phyloP scores from a whole-genome alignment of 306 rosid genomes.

The Citrullus amarus region DNA sequence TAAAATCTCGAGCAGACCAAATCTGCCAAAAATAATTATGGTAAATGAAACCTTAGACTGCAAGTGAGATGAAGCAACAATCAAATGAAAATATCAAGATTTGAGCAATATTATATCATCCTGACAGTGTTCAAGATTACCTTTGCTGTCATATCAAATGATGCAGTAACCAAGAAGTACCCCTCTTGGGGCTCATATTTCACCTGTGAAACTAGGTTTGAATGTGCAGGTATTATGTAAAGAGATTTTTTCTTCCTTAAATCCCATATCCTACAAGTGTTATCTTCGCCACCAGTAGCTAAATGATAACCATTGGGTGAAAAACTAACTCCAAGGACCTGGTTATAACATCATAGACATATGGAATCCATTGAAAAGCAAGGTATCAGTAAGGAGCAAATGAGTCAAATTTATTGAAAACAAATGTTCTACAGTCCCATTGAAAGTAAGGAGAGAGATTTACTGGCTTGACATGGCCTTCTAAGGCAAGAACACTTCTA shows the following conservation, averaged over 20 bases:
- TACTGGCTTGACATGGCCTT: conserved; percentile 93
- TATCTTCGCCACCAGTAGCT: conserved; percentile 89
- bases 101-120: background rate
- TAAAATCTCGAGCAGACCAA: conserved; percentile 93
- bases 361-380: background rate
- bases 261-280: conserved; percentile 91
- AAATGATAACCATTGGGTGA: conserved; percentile 85
- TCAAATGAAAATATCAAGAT: background rate
- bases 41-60: background rate
- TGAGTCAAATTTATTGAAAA: background rate
- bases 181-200: conserved; percentile 95
- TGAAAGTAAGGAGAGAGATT: conserved; percentile 14
- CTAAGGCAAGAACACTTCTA: conserved; percentile 79
- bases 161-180: conserved; percentile 84
- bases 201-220: conserved; percentile 84
- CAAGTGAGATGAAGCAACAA: background rate
- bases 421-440: background rate
- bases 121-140: conserved; percentile 19
- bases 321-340: conserved; percentile 81
- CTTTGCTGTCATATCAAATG: conserved; percentile 93
- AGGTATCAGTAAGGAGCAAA: background rate
- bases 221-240: conserved; percentile 82
- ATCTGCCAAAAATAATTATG: conserved; percentile 29
- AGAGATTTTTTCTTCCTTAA: conserved; percentile 79
- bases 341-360: conserved; percentile 8